Evolutionary conservation across 768 basidiomycete species (phyloP).

Genomic region (Tubosaeta brunneosetosa): DNA sequence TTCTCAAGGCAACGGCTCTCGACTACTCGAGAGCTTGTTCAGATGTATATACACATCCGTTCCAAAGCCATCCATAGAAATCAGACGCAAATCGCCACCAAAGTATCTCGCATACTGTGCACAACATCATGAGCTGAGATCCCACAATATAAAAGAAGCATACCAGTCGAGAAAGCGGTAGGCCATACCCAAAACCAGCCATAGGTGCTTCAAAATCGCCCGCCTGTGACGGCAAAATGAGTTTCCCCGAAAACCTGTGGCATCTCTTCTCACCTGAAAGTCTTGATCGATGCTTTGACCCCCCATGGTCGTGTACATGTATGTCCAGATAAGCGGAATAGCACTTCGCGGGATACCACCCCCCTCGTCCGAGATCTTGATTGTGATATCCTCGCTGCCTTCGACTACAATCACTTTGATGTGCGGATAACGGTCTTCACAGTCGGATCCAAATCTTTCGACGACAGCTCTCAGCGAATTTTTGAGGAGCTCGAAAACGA

Average conservation of each 20-base stretch:
- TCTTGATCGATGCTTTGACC: slow-evolving; percentile 69
- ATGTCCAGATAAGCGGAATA: slow-evolving; percentile 96
- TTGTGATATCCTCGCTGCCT: slow-evolving; percentile 95
- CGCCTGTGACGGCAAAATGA: slow-evolving; percentile 34
- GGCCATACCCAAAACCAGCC: slow-evolving; percentile 94
- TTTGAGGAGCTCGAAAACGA: slow-evolving; percentile 94
- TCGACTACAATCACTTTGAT: slow-evolving; percentile 71
- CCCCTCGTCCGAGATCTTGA: slow-evolving; percentile 98
- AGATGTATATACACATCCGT: slow-evolving; percentile 93
- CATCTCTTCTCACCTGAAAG: slow-evolving; percentile 38
- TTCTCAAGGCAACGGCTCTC: slow-evolving; percentile 60
- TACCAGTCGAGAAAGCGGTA: slow-evolving; percentile 90
- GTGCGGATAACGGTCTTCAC: slow-evolving; percentile 47
- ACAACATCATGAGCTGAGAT: background rate
- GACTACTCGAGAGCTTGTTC: slow-evolving; percentile 77
- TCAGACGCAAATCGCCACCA: slow-evolving; percentile 86
- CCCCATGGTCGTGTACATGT: slow-evolving; percentile 90
- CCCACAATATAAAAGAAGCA: slow-evolving; percentile 24
- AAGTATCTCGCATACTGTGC: slow-evolving; percentile 89
- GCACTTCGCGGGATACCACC: slow-evolving; percentile 82
- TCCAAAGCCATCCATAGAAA: slow-evolving; percentile 98
- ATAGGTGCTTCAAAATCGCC: slow-evolving; percentile 96
- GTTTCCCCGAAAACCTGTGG: background rate
- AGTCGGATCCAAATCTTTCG: slow-evolving; percentile 83
- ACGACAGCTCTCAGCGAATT: slow-evolving; percentile 97